Evolutionary conservation across 2,329 filamentous ascomycete genomes (phyloP), one percentile per base, ranked within the genome.

Genomic region (Ophiostoma angusticollis): DNA sequence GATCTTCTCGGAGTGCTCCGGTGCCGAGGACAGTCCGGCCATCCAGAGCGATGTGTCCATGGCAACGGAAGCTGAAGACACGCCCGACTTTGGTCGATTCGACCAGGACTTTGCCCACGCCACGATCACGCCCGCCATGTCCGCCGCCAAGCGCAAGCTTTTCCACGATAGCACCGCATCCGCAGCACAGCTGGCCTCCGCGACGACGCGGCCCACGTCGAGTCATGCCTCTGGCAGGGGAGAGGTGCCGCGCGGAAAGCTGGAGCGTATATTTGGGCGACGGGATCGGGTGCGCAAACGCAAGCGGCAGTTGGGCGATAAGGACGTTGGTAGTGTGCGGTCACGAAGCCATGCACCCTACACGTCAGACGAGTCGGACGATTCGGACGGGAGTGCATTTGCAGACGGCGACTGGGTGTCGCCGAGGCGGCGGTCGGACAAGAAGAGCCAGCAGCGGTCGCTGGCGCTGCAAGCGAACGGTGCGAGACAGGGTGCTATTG

Each of bases 21-120:
- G 67, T 21, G 64, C 67, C 31, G 75, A 80, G 45, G 70, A 72
- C 14, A 79, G 74, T 45, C 75, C 75, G 14, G 70, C 68, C 19
- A 58, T 61, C 51, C 75, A 70, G 31, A 48, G 46, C 24, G 74
- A 78, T 47, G 60, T 54, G 29, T 76, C 74, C 0, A 72, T 73
- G 36, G 57, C 64, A 17, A 60, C 62, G 23, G 61, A 61, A 44
- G 65, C 62, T 24, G 61, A 62, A 45, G 65, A 72, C 12, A 71
- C 66, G 1, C 70, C 70, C 30, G 68, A 75, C 13, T 55, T 63
- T 24, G 67, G 74, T 27, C 58, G 58, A 16, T 60, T 59, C 17
- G 55, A 59, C 38, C n/a, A 18, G 23, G 62, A 66, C 35, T 46
- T 63, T 19, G 45, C 44, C 22, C 59, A 57, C 39, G 62, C 68